phyloP scores from a whole-genome alignment of 139 green algal species.

The Pedinophyceae sp. region DNA sequence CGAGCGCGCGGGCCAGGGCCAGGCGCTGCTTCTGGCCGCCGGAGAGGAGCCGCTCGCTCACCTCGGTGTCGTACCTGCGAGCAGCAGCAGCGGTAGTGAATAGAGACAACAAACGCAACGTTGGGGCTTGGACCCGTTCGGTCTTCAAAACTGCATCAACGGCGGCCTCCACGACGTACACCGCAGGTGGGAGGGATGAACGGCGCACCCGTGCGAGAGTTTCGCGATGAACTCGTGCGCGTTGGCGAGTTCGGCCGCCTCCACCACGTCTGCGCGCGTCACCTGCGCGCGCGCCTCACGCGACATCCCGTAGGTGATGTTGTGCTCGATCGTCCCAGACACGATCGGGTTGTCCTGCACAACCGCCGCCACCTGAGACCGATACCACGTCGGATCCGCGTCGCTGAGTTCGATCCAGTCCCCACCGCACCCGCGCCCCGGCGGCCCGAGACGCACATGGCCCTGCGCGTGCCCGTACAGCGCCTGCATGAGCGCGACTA shows the following conservation, averaged over 20 bases:
- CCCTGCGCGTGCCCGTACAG: constrained; percentile 30
- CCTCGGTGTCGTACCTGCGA: constrained; percentile 53
- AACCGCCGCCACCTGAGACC: neutral
- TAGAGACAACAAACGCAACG: neutral
- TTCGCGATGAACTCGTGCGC: constrained; percentile 57
- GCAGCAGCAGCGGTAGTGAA: no score
- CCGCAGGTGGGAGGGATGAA: neutral
- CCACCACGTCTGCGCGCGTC: constrained; percentile 18
- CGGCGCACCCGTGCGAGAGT: constrained; percentile 32
- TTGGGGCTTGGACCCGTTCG: neutral
- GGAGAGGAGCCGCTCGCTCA: constrained; percentile 39
- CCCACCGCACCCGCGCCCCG: no score
- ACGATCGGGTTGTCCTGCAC: constrained; percentile 1
- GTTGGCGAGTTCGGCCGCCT: constrained; percentile 49
- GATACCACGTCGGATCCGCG: neutral
- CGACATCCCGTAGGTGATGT: constrained; percentile 1
- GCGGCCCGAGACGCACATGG: neutral
- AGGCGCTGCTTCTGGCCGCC: constrained; percentile 52
- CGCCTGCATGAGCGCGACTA: constrained; percentile 53
- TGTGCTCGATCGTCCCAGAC: neutral
- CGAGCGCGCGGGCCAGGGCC: constrained; percentile 46
- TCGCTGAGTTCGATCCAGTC: neutral
- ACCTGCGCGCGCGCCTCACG: neutral
- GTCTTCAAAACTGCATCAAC: neutral
- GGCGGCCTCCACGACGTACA: neutral